Base-by-base conservation (phyloP, 352 stramenopile genomes). In the Saprolegnia diclina region DNA sequence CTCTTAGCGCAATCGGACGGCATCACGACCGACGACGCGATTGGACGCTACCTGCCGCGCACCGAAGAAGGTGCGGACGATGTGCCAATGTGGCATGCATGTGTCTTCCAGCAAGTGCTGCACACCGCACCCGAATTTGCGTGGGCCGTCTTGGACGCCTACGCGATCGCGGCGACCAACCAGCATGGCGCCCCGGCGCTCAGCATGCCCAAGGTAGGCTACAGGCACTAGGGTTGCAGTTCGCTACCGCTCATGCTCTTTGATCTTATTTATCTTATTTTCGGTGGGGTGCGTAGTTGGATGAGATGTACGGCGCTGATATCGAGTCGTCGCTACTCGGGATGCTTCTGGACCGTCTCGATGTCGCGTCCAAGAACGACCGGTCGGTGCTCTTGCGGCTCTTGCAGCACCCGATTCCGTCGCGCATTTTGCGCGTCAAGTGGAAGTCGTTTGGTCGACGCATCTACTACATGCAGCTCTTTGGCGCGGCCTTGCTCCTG, bases 381-480 rank as follows among this genome's bases (percentile, higher is more conserved):
- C 44, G 40, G 18, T 19, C n/a, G 1, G 26, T 54, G 14, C 21
- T 18, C 38, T 37, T 67, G n/a, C 21, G 14, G 26, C 55, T 46
- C 1, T 45, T 67, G 26, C 32, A 29, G 7, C 61, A 67, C 40
- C 14, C 24, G 9, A n/a, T 57, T 11, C 13, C 55, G 5, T 18
- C 44, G 48, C 44, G 61, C 16, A 32, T 67, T 14, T 14, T 57
- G 11, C 44, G 45, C 13, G 22, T 67, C 13, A 67, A 67, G 40
- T 67, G 61, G 61, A 67, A 67, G 32, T 26, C 21, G 6, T 67
- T 67, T 67, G 61, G 38, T 21, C 37, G 61, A 7, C 42, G 18
- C 18, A 29, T 56, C 22, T 67, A 56, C 32, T 67, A 54, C 42
- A 21, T 67, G 14, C 29, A 67, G 21, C 32, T 67, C 14, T 67